Base-by-base conservation (phyloP, 2,329 filamentous ascomycete genomes). In the Aspergillus latus region DNA sequence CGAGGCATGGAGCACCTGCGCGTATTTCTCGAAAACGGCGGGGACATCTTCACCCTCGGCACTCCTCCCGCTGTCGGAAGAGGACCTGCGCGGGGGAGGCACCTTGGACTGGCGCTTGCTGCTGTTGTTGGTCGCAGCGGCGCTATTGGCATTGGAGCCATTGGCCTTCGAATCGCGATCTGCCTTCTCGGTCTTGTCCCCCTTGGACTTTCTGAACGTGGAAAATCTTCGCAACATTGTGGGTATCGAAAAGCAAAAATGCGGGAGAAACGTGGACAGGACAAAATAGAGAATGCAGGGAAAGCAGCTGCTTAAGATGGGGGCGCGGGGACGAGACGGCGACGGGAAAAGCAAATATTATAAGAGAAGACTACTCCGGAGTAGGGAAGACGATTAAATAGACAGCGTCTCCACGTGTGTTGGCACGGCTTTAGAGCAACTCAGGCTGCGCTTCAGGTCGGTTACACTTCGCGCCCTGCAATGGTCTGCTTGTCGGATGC, bases 1-100 rank as follows among this genome's bases (percentile, higher is more conserved):
- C 1, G 85, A 84, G 4, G 84, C 80, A 52, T 80, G 76, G 49
- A 81, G 75, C 9, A 80, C 66, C 61, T 78, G 74, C 16, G 75
- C 75, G 67, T 75, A 79, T 59, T 74, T 71, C 36, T 74, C 70
- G 53, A 80, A 80, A 13, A 71, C 68, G 6, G 67, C 66, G 26
- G 72, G 68, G 7, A 78, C 70, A 59, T 78, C 74, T 32, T 68
- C 67, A n/a, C 72, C 70, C 54, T 73, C 75, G 47, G 72, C 72
- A 45, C 57, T 63, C 30, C 69, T 65, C 2, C 68, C 68, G 21
- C 67, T 61, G 16, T 68, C 66, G 7, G 66, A 60, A 0, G 64
- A 50, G 16, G 68, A 59, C 39, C 66, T 68, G 44, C 56, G 66
- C 39, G 56, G 39, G 3, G 68, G 57, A 0, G 69, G 59, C 13